These are phyloP conservation scores for Alternaria burnsii DNA, from an alignment of 2,329 filamentous ascomycete genomes.

Conservation along the genomic window DNA sequence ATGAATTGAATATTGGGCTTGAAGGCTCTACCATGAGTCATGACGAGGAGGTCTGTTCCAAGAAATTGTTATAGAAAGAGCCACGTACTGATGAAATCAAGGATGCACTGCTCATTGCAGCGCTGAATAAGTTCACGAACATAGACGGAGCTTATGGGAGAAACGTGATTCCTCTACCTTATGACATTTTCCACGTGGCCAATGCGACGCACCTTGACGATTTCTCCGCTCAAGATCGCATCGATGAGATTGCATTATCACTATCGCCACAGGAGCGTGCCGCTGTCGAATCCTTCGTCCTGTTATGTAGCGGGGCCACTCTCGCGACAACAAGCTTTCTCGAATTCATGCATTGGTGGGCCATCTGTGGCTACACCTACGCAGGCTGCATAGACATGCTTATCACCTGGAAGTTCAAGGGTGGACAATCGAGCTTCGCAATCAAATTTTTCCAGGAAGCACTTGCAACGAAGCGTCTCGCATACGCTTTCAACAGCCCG, in stretches of 20 bases:
- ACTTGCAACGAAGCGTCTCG: slow-evolving; percentile 48
- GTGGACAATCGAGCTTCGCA: slow-evolving; percentile 58
- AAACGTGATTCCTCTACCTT: slow-evolving; percentile 53
- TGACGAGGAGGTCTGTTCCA: slow-evolving; percentile 47
- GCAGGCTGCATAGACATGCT: slow-evolving; percentile 55
- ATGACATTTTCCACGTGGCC: slow-evolving; percentile 38
- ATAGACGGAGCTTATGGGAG: slow-evolving; percentile 55
- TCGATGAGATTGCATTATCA: slow-evolving; percentile 52
- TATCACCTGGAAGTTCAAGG: slow-evolving; percentile 45
- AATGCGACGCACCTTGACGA: slow-evolving; percentile 18
- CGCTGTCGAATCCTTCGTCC: slow-evolving; percentile 53
- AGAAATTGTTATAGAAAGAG: too few relatives aligned
- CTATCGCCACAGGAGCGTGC: slow-evolving; percentile 55
- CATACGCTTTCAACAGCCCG: slow-evolving; percentile 54
- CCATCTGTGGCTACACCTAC: slow-evolving; percentile 33
- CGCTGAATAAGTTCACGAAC: slow-evolving; percentile 56
- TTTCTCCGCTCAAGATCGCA: slow-evolving; percentile 53
- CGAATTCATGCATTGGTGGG: slow-evolving; percentile 60
- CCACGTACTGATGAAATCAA: slow-evolving; percentile 26
- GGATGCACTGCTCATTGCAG: slow-evolving; percentile 29
- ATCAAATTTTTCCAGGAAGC: slow-evolving; percentile 58
- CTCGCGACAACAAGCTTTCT: slow-evolving; percentile 57
- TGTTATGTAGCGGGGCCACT: slow-evolving; percentile 56
- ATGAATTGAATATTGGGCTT: slow-evolving; percentile 47
- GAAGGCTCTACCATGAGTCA: slow-evolving; percentile 51